Base-by-base conservation (phyloP, 2,329 filamentous ascomycete species). In the Penicillium paneum region DNA sequence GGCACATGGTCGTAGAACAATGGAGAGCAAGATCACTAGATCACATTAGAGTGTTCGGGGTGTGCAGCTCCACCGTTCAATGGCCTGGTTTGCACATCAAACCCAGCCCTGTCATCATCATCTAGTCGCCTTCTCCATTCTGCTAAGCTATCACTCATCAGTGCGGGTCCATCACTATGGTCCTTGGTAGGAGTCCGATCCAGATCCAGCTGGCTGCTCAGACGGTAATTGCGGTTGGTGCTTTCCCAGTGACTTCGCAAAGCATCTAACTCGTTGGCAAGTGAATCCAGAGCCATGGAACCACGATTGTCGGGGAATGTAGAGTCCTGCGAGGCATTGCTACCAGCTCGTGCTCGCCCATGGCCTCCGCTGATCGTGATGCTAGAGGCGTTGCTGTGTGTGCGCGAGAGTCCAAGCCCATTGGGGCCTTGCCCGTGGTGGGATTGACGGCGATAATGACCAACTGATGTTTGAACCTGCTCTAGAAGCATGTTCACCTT, bases 401-500 rank as follows among this genome's bases (percentile, higher is more conserved):
- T 73, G 36, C 86, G 81, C 13, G 69, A 73, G 52, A 74, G 67
- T n/a, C 68, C 72, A 55, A 74, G 67, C 15, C 68, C 72, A 55
- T 71, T 75, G 55, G 65, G 43, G 24, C 65, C 62, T 68, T 74
- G 66, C 45, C 67, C 68, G 54, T 74, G 69, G 60, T 83, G 78
- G 5, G 83, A 83, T 64, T 85, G 91, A 38, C 94, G 89, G 52
- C 94, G 89, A 74, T 97, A 97, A 71, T 90, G 96, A 74, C 94
- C 92, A 15, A 99, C 94, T 4, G 91, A 96, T 38, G 86, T 85
- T 73, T 96, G 93, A 35, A 99, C 92, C 69, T 97, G 93, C 71
- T 97, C 91, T 12, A 99, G 85, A 46, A 99, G 84, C 67, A 96
- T 83, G 31, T 90, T 90, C 21, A 99, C 94, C 68, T 96, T 96